Base-by-base conservation (phyloP, 2,329 filamentous ascomycete species). In the Pseudonectria buxi region DNA sequence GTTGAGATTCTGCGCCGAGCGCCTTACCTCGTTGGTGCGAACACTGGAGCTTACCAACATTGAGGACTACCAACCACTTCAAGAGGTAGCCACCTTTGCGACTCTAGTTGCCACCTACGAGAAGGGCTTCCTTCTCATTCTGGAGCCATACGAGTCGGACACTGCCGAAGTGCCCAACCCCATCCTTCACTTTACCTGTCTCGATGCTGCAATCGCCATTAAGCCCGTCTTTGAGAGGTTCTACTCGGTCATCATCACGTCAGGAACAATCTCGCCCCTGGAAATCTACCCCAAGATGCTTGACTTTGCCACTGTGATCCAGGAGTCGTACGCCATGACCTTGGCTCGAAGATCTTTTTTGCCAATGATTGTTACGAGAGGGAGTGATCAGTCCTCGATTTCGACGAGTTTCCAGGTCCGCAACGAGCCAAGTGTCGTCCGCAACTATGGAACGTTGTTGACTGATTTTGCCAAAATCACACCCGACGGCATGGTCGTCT, bases 241-340 rank as follows among this genome's bases (percentile, higher is more conserved):
- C 61, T 89, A 86, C 60, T 96, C 92, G 2, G 92, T 98, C 46
- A 94, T 98, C 55, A 96, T 98, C 57, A 98, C 92, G 0, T 96
- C 92, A 0, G 92, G 92, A 44, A 98, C 92, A 2, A 87, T 98
- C 42, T 96, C 92, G 2, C 92, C 92, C 1, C 66, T 98, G 4
- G 94, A 98, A 58, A 98, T 98, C 84, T 98, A 98, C 54, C 94
- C 92, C 0, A 95, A 95, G 56, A 98, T 98, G 89, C 79, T 98
- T 16, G 84, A 87, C 35, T 98, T 98, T 63, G 74, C 74, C 9
- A 87, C 89, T 2, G 88, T 96, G 1, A 83, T 96, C 3, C 89
- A 96, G 57, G 89, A 98, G 60, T 98, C 94, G 0, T 98, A 98
- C 64, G 81, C 79, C 44, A 98, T 98, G 88, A 96, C 92, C 1